A percentile compares a stretch with the other conserved stretches of the same genome.
These are phyloP conservation scores for Annulohypoxylon stygium DNA, from an alignment of 495 filamentous ascomycete genomes.

Conservation along the genomic window DNA sequence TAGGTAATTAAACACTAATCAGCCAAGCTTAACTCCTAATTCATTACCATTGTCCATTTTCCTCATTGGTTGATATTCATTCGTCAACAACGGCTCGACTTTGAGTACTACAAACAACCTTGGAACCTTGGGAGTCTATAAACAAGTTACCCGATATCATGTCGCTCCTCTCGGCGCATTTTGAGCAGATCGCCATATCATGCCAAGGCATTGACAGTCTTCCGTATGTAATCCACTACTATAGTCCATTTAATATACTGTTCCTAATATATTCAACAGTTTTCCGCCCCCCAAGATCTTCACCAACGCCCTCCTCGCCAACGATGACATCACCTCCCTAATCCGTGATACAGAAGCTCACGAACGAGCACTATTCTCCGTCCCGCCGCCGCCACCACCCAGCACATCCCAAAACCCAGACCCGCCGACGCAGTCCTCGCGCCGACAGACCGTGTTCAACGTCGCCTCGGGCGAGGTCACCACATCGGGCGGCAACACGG, in stretches of 20 bases:
- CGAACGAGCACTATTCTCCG: conserved; percentile 94
- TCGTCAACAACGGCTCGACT: neutral
- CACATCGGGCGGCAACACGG: conserved; percentile 58
- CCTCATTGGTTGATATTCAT: neutral
- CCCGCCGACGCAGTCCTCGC: conserved; percentile 51
- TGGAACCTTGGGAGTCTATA: neutral
- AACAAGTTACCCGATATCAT: conserved; percentile 56
- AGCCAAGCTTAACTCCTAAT: neutral
- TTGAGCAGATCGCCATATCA: conserved; percentile 91
- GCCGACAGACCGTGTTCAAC: conserved; percentile 69
- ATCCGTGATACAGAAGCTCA: conserved; percentile 97
- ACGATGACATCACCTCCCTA: conserved; percentile 90
- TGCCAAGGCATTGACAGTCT: conserved; percentile 85
- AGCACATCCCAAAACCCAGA: conserved; percentile 51
- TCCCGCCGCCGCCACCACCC: conserved; percentile 74
- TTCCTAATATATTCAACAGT: conserved; percentile 56
- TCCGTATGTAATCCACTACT: conserved; percentile 67
- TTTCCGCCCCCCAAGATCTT: conserved; percentile 95
- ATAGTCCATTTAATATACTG: neutral
- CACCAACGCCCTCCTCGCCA: conserved; percentile 89
- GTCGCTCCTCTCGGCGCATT: conserved; percentile 82
- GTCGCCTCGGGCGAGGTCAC: conserved; percentile 67
- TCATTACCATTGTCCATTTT: neutral
- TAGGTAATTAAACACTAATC: neutral
- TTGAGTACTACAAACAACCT: no score